A percentile compares a stretch with the other conserved stretches of the same genome.
Evolutionary conservation across 2,329 filamentous ascomycete genomes (phyloP).

Genomic region (Xylariomycetidae sp.): DNA sequence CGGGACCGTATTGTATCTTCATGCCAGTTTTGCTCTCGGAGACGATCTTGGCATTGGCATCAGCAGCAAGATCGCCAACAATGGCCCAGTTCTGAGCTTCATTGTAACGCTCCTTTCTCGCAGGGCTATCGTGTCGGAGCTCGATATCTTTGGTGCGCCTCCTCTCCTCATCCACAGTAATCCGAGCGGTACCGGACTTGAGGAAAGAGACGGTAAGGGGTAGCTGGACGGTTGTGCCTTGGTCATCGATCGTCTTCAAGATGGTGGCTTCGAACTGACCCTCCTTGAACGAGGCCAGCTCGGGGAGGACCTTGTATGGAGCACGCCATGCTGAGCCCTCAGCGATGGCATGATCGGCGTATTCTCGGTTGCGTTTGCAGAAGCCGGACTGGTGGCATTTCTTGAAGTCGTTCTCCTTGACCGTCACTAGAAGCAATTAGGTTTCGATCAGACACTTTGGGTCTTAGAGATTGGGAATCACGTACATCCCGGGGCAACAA

Average conservation of each 20-base stretch:
- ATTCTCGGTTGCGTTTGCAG: conserved; percentile 89
- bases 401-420: conserved; percentile 97
- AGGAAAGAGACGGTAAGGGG: conserved; percentile 85
- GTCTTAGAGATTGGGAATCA: conserved; percentile 3
- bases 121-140: conserved; percentile 75
- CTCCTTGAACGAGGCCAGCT: conserved; percentile 68
- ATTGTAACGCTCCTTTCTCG: conserved; percentile 89
- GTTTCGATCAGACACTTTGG: conserved; percentile 5
- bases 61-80: conserved; percentile 70
- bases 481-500: conserved; percentile 62
- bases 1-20: conserved; percentile 74
- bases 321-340: conserved; percentile 65
- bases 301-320: conserved; percentile 70
- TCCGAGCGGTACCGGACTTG: conserved; percentile 79
- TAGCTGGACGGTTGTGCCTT: conserved; percentile 65
- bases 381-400: conserved; percentile 94
- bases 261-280: conserved; percentile 75
- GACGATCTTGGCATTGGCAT: conserved; percentile 63
- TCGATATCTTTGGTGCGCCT: conserved; percentile 84
- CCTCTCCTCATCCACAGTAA: conserved; percentile 88
- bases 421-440: conserved; percentile 50
- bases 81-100: conserved; percentile 83
- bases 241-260: conserved; percentile 67
- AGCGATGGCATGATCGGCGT: conserved; percentile 69
- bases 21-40: conserved; percentile 60